Base-by-base conservation (phyloP, 495 filamentous ascomycete species). In the Daldinia childiae region DNA sequence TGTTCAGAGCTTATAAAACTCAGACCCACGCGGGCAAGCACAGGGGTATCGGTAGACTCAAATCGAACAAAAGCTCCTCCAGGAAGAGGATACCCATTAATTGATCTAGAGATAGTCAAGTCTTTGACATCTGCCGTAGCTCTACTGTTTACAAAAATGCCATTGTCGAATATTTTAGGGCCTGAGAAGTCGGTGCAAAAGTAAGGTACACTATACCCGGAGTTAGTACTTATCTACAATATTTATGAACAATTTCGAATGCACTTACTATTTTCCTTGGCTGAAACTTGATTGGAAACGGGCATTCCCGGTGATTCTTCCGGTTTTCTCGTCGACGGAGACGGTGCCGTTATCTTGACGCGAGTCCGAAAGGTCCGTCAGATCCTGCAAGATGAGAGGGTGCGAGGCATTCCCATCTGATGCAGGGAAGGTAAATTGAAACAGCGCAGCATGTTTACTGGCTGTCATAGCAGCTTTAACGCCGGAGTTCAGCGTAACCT, bases 161-260 rank as follows among this genome's bases (percentile, higher is more conserved):
- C 91, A 8, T 83, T 90, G 62, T 90, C 88, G 17, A 86, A 81
- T 32, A 93, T 79, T 0, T 80, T 69, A n/a, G 85, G 86, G 1
- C 90, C 91, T 4, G 77, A 79, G 77, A 94, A 92, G 74, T 94
- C 91, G 6, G 87, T 88, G 74, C 91, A 93, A 65, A 92, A 91
- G 75, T 92, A 76, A 38, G 79, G 48, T 2, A 75, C 69, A 56
- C 69, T 72, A 36, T 8, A 2, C 29, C 29, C 29, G 7, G 7
- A 62, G 30, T 72, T 59, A 72, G 69, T 36, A 52, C 4, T 48
- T n/a, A 45, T 8, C 29, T 30, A 8, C 7, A 6, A 11, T 34
- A 34, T 34, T 34, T 34, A 17, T 19, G 7, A 48, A 48, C 4
- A 48, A 4, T 24, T 52, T 6, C 15, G 3, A 54, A 54, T 30